Conservation (phyloP, 768 basidiomycete species). For the Gloeostereum incarnatum region DNA sequence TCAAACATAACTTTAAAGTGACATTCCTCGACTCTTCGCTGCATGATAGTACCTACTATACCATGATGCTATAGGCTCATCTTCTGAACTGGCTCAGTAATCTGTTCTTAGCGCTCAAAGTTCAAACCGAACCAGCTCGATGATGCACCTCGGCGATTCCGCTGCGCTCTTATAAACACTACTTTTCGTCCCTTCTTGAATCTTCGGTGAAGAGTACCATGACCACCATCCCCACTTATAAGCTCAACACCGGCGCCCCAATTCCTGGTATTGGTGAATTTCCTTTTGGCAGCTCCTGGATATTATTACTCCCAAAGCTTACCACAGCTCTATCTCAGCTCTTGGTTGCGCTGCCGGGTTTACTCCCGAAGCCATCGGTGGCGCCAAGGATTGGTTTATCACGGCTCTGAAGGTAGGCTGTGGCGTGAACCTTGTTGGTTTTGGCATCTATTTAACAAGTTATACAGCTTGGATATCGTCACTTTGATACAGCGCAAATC, state of each 20-base stretch:
- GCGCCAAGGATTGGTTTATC: conserved; percentile 1
- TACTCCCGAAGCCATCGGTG: conserved; percentile 3
- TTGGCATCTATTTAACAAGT: neutral
- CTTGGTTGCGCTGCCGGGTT: conserved; percentile 3
- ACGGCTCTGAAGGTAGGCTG: conserved; percentile 8
- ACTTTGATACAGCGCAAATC: conserved; percentile 19
- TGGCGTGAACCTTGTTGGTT: neutral
- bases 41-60: too few species aligned
- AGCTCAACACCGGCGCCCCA: conserved; percentile 29
- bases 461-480: conserved; percentile 24
- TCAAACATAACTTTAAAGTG: too few species aligned
- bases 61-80: too few species aligned
- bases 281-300: too few species aligned
- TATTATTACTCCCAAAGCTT: neutral
- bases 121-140: too few species aligned
- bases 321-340: neutral
- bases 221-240: conserved; percentile 12
- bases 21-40: too few species aligned
- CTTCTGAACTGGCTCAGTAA: too few species aligned
- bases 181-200: too few species aligned
- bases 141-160: too few species aligned
- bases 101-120: too few species aligned
- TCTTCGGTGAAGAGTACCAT: too few species aligned
- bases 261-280: conserved; percentile 32
- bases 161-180: too few species aligned